phyloP scores from a whole-genome alignment of 129 eudicot species.

The Oenanthe sinensis region DNA sequence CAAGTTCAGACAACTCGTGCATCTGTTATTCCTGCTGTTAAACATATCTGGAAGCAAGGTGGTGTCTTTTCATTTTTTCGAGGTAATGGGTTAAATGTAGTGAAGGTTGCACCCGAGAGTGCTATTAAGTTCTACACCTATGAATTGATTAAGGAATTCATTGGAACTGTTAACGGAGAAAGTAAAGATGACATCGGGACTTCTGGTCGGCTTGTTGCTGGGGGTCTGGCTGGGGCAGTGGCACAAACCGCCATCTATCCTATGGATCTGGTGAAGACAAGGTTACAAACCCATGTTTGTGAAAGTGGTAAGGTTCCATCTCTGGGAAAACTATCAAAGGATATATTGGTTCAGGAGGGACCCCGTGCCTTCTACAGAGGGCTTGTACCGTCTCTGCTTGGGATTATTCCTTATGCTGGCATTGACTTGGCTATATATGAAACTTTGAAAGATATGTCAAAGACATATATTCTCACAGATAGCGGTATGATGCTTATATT shows the following conservation, averaged over 20 bases:
- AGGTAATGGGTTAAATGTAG: slow-evolving; percentile 81
- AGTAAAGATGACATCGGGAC: slow-evolving; percentile 64
- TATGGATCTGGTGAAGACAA: slow-evolving; percentile 88
- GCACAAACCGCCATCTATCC: slow-evolving; percentile 93
- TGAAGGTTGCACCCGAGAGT: slow-evolving; percentile 95
- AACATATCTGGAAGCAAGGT: slow-evolving; percentile 76
- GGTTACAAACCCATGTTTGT: slow-evolving; percentile 62
- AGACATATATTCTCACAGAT: slow-evolving; percentile 46
- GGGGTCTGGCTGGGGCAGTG: slow-evolving; percentile 89
- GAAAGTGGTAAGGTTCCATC: slow-evolving; percentile 55
- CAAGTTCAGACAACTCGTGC: slow-evolving; percentile 76
- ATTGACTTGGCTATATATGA: slow-evolving; percentile 85
- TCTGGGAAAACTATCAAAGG: slow-evolving; percentile 59
- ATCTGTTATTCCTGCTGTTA: slow-evolving; percentile 46
- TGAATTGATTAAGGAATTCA: slow-evolving; percentile 57
- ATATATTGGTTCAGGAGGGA: slow-evolving; percentile 84
- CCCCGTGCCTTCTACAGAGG: slow-evolving; percentile 89
- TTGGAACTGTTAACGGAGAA: slow-evolving; percentile 42
- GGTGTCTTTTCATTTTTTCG: slow-evolving; percentile 55
- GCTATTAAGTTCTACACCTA: slow-evolving; percentile 88
- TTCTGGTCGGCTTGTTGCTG: slow-evolving; percentile 69
- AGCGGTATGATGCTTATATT: slow-evolving; percentile 35
- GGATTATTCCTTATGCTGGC: slow-evolving; percentile 93
- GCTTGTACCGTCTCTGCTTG: slow-evolving; percentile 79
- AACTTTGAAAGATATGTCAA: slow-evolving; percentile 76